Conservation (phyloP, 345 rosid species). For the Citrus australasica region DNA sequence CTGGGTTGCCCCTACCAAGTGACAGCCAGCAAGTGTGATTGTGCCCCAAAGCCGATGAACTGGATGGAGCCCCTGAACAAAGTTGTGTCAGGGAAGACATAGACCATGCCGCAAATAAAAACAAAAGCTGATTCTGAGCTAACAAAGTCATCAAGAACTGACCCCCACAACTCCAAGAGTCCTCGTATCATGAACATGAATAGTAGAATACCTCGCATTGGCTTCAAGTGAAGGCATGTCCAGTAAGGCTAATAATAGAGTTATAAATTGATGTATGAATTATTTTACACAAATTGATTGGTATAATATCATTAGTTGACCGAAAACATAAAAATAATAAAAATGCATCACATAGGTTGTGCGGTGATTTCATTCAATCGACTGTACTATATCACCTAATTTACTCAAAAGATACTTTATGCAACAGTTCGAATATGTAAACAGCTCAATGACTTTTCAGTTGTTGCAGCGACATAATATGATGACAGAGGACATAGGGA, state of each 20-base stretch:
- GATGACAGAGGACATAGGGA: not conserved
- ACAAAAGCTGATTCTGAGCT: not conserved
- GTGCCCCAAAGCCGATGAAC: not conserved
- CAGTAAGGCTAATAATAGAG: no score
- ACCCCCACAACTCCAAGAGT: not conserved
- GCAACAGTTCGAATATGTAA: not conserved
- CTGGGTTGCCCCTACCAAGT: not conserved
- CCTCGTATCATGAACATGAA: not conserved
- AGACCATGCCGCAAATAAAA: slow-evolving; percentile 4
- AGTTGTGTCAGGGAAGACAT: not conserved
- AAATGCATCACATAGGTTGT: no score
- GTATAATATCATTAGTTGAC: no score
- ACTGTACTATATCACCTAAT: no score
- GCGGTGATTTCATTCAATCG: no score
- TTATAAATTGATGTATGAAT: no score
- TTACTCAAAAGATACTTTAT: no score
- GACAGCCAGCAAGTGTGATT: not conserved
- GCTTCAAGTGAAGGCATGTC: no score
- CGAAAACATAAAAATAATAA: no score
- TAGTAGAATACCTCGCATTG: not conserved
- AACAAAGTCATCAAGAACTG: not conserved
- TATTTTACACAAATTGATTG: no score
- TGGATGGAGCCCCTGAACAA: not conserved
- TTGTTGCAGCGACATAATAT: slow-evolving; percentile 7
- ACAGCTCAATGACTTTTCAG: slow-evolving; percentile 22